Conservation (phyloP, 2,329 filamentous ascomycete genomes). For the Nigrospora sphaerica region DNA sequence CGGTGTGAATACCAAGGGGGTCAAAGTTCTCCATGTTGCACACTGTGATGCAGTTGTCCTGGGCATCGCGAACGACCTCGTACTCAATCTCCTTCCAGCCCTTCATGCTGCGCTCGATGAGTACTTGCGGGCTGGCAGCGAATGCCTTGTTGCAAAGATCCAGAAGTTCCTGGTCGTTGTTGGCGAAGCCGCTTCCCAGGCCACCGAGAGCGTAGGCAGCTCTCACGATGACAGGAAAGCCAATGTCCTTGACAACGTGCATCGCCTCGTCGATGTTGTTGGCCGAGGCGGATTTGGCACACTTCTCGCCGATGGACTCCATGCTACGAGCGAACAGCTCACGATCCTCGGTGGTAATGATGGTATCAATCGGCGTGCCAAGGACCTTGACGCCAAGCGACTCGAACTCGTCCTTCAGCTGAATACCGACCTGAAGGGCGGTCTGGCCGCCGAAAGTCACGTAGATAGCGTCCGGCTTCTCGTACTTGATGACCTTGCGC, state of each 20-base stretch:
- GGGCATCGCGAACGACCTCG: slow-evolving; percentile 89
- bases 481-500: slow-evolving; percentile 91
- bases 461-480: slow-evolving; percentile 93
- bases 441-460: slow-evolving; percentile 97
- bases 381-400: slow-evolving; percentile 86
- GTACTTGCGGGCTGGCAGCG: slow-evolving; percentile 87
- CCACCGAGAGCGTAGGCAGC: slow-evolving; percentile 95
- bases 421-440: slow-evolving; percentile 90
- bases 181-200: slow-evolving; percentile 89
- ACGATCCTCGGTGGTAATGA: slow-evolving; percentile 97
- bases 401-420: slow-evolving; percentile 96
- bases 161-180: slow-evolving; percentile 74
- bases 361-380: slow-evolving; percentile 93
- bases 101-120: slow-evolving; percentile 98
- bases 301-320: slow-evolving; percentile 97
- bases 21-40: slow-evolving; percentile 99
- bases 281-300: slow-evolving; percentile 92
- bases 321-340: slow-evolving; percentile 97
- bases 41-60: slow-evolving; percentile 98
- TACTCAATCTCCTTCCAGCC: slow-evolving; percentile 99
- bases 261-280: slow-evolving; percentile 84
- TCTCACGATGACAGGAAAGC: slow-evolving; percentile 93
- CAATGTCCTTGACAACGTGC: slow-evolving; percentile 81
- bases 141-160: slow-evolving; percentile 93
- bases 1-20: slow-evolving; percentile 93